These are phyloP conservation scores for Rhynchospora pubera DNA, from an alignment of 176 grass and related monocot species.

Conservation along the genomic window DNA sequence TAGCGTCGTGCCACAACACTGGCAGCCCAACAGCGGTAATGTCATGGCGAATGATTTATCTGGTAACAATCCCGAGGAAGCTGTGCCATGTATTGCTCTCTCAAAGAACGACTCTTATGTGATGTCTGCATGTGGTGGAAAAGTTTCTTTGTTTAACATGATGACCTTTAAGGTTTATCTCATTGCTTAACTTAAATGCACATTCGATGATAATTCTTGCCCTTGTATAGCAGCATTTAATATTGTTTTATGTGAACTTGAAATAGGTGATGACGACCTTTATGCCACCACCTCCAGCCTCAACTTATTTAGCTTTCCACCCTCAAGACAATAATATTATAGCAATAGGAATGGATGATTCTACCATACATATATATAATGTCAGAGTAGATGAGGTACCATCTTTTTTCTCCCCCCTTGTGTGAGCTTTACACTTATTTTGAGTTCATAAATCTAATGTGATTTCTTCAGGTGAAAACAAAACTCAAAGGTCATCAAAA, in stretches of 20 bases:
- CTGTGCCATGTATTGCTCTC: slow-evolving; percentile 88
- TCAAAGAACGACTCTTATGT: slow-evolving; percentile 99
- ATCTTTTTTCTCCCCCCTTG: neutral
- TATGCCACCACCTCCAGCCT: slow-evolving; percentile 83
- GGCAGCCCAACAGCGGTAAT: slow-evolving; percentile 82
- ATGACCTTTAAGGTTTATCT: slow-evolving; percentile 88
- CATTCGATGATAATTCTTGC: slow-evolving; percentile 15
- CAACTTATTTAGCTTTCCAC: slow-evolving; percentile 93
- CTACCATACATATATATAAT: slow-evolving; percentile 99
- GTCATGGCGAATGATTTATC: slow-evolving; percentile 86
- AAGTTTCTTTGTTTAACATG: slow-evolving; percentile 99
- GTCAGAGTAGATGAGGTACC: slow-evolving; percentile 94
- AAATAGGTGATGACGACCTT: slow-evolving; percentile 96
- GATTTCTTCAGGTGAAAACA: slow-evolving; percentile 65
- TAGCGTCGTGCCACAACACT: slow-evolving; percentile 76
- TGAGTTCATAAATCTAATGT: slow-evolving; percentile 27
- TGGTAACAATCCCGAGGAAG: slow-evolving; percentile 58
- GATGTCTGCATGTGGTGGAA: slow-evolving; percentile 97
- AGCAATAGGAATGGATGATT: slow-evolving; percentile 99
- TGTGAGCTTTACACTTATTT: slow-evolving; percentile 16
- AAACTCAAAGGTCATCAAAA: slow-evolving; percentile 93
- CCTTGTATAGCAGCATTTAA: neutral
- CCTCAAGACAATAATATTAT: slow-evolving; percentile 98
- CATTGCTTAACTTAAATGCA: neutral
- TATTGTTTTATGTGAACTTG: slow-evolving; percentile 11